Base-by-base conservation (phyloP, 768 basidiomycete genomes). In the Auriscalpium microsporum region DNA sequence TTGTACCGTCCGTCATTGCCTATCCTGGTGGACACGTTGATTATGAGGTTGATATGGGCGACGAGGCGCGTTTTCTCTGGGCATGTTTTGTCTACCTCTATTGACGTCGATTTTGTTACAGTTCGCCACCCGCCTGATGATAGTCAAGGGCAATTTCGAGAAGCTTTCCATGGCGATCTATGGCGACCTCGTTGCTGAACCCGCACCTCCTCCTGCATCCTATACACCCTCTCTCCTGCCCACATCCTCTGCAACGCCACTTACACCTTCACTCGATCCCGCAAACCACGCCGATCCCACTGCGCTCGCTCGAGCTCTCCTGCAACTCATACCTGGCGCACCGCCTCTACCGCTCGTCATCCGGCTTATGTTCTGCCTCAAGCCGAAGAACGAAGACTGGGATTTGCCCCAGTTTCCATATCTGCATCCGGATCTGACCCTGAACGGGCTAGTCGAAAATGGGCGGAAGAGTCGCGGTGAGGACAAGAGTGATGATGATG, bases 381-480 rank as follows among this genome's bases (percentile, higher is more conserved):
- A 90, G 64, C 86, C 86, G 0, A 72, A 79, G 10, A 79, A 82
- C 57, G 84, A 89, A n/a, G 87, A 90, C 55, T 90, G 87, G 87
- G 86, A 88, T 56, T 70, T 80, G 28, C 81, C 80, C 1, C 80
- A 81, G 10, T 90, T 90, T 62, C 87, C 89, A 0, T 79, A 84
- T 64, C 64, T 89, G 21, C 81, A 83, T 59, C 76, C 85, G 1
- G 79, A 87, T 64, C 65, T 90, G 35, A 75, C 75, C 23, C 28
- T 28, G 7, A 28, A 4, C 7, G 28, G 28, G 28, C 28, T 28
- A 28, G 28, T 28, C 7, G 28, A 28, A 7, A 7, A 28, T 28
- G 28, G 28, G 28, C 4, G 28, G 28, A 28, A 28, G 28, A 28
- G 28, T 28, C 28, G 28, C 28, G 28, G 28, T 28, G 28, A 28